Conservation (phyloP, 768 basidiomycete genomes). For the Pleurotus ostreatus region DNA sequence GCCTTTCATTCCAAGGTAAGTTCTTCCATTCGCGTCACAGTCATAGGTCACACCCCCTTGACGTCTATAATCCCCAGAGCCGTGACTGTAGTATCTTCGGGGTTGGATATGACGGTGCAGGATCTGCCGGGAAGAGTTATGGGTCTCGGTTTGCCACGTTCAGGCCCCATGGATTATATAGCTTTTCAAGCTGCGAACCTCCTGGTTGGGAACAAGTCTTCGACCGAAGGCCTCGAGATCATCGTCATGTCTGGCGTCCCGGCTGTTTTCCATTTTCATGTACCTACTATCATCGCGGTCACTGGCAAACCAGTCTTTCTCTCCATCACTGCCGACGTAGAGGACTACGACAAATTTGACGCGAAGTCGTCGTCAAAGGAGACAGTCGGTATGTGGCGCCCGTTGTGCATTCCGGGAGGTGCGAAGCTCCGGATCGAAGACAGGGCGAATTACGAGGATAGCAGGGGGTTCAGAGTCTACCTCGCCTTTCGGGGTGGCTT, state of each 20-base stretch:
- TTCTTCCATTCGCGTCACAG: not conserved
- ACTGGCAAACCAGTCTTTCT: constrained; percentile 41
- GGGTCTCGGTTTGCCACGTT: constrained; percentile 55
- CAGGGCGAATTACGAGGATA: constrained; percentile 12
- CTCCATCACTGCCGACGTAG: too few species aligned
- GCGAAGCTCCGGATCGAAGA: constrained; percentile 38
- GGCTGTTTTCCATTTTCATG: constrained; percentile 48
- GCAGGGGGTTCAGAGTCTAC: constrained; percentile 49
- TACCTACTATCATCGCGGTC: constrained; percentile 45
- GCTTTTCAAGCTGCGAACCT: constrained; percentile 56
- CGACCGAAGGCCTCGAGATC: constrained; percentile 54
- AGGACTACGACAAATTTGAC: too few species aligned
- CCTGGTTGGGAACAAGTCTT: constrained; percentile 48
- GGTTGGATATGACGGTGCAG: constrained; percentile 55
- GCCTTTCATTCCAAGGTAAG: constrained; percentile 34
- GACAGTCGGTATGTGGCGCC: constrained; percentile 48
- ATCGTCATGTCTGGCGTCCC: constrained; percentile 38
- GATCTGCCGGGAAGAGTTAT: constrained; percentile 51
- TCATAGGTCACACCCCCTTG: not conserved
- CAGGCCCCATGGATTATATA: constrained; percentile 61
- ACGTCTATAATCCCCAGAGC: constrained; percentile 25
- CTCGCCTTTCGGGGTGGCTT: constrained; percentile 58
- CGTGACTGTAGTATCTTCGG: constrained; percentile 49
- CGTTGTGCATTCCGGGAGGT: constrained; percentile 39
- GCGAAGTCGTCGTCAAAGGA: constrained; percentile 29